phyloP scores from a whole-genome alignment of 2,329 filamentous ascomycete genomes.

The Hypoxylon sp. region DNA sequence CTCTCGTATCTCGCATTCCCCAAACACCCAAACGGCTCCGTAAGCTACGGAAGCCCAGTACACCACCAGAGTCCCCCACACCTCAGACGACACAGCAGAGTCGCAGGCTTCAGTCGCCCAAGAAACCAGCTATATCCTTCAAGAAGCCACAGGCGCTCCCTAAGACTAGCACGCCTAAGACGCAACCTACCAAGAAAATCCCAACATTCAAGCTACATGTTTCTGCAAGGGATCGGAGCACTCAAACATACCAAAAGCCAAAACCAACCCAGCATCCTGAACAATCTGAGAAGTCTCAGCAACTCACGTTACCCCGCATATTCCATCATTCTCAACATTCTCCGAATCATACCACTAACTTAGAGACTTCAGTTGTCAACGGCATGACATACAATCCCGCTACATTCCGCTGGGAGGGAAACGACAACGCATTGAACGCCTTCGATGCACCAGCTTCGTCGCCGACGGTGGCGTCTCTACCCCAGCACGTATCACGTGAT shows the following conservation, averaged over 20 bases:
- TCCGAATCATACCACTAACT: constrained; percentile 31
- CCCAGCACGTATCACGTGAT: constrained; percentile 63
- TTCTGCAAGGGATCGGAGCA: not conserved
- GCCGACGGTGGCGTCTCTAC: constrained; percentile 66
- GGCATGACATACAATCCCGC: constrained; percentile 96
- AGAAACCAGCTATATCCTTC: not conserved
- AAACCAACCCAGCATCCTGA: not conserved
- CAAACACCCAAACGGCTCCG: constrained; percentile 23
- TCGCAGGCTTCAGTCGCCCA: not conserved
- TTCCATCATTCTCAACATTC: constrained; percentile 4
- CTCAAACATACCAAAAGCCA: constrained; percentile 12
- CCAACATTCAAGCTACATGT: constrained; percentile 12
- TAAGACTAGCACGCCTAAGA: constrained; percentile 4
- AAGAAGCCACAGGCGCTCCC: not conserved
- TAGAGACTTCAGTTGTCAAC: constrained; percentile 76
- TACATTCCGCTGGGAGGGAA: constrained; percentile 94
- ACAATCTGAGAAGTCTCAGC: constrained; percentile 28
- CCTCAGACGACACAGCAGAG: constrained; percentile 11
- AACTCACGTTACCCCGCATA: not conserved
- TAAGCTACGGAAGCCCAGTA: constrained; percentile 11
- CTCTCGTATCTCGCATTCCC: constrained; percentile 16
- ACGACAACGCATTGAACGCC: constrained; percentile 84
- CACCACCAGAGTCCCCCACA: constrained; percentile 13
- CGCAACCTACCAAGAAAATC: constrained; percentile 8
- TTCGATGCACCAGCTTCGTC: constrained; percentile 79